These are phyloP conservation scores for Fusarium bulbicola DNA, from an alignment of 2,329 filamentous ascomycete genomes.

Conservation along the genomic window DNA sequence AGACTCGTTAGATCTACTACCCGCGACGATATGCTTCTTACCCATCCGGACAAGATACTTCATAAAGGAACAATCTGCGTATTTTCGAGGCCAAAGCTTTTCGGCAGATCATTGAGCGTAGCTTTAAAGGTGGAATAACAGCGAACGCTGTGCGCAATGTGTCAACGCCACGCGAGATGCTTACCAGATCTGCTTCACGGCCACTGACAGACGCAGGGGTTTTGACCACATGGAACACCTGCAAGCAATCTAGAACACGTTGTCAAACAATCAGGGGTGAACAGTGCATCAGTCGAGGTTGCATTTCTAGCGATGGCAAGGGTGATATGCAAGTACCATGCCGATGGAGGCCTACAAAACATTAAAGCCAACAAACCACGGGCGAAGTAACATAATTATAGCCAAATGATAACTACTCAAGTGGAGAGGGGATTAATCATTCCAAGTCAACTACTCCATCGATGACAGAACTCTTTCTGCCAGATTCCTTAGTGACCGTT, in stretches of 20 bases:
- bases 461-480: background rate
- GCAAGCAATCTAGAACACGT: conserved; percentile 26
- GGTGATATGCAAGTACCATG: background rate
- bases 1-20: background rate
- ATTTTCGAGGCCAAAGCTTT: background rate
- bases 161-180: background rate
- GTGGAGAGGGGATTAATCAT: background rate
- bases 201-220: background rate
- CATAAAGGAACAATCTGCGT: background rate
- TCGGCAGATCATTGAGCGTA: background rate
- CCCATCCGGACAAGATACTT: background rate
- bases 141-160: background rate
- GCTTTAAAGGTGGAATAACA: background rate
- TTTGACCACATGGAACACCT: conserved; percentile 16
- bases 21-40: background rate
- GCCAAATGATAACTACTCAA: background rate
- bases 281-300: background rate
- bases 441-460: background rate
- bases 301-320: background rate
- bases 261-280: conserved; percentile 22
- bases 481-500: background rate
- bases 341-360: background rate
- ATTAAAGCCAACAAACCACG: background rate
- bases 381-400: background rate
- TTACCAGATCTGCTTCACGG: background rate